Evolutionary conservation across 805 yeast species (phyloP).

Genomic region (Barnettozyma populi): DNA sequence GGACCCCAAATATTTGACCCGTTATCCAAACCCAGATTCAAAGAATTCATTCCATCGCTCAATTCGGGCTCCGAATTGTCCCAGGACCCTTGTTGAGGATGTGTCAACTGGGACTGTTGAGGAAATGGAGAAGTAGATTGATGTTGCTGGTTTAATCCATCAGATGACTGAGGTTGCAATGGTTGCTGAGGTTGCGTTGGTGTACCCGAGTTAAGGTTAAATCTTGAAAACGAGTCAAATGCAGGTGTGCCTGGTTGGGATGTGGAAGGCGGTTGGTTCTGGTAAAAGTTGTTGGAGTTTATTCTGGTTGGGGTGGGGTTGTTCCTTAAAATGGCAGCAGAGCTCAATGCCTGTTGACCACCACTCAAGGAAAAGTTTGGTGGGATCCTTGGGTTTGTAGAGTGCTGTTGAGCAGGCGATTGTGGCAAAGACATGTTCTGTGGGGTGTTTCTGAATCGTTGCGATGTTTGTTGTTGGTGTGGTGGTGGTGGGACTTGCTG

Average conservation of each 20-base stretch:
- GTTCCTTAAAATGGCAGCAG: slow-evolving; percentile 28
- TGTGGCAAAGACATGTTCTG: slow-evolving; percentile 11
- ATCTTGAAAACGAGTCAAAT: slow-evolving; percentile 24
- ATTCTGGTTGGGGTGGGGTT: slow-evolving; percentile 27
- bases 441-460: slow-evolving; percentile 12
- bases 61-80: slow-evolving; percentile 18
- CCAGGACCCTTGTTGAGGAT: slow-evolving; percentile 5
- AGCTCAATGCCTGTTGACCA: slow-evolving; percentile 17
- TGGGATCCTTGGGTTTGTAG: slow-evolving; percentile 21
- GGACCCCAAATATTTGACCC: slow-evolving; percentile 27
- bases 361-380: slow-evolving; percentile 20
- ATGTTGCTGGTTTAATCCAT: slow-evolving; percentile 9
- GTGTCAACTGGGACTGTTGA: slow-evolving; percentile 1
- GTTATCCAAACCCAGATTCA: slow-evolving; percentile 22
- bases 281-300: slow-evolving; percentile 10
- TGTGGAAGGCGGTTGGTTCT: slow-evolving; percentile 22
- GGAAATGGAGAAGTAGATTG: slow-evolving; percentile 9
- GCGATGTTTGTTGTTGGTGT: slow-evolving; percentile 12
- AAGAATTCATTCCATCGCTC: slow-evolving; percentile 21
- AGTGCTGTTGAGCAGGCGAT: slow-evolving; percentile 17
- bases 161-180: slow-evolving; percentile 8
- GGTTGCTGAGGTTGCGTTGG: slow-evolving; percentile 10
- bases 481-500: slow-evolving; percentile 3
- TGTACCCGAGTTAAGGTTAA: slow-evolving; percentile 9
- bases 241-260: slow-evolving; percentile 29